These are phyloP conservation scores for Coriaria nepalensis DNA, from an alignment of 306 rosid species.

Conservation along the genomic window DNA sequence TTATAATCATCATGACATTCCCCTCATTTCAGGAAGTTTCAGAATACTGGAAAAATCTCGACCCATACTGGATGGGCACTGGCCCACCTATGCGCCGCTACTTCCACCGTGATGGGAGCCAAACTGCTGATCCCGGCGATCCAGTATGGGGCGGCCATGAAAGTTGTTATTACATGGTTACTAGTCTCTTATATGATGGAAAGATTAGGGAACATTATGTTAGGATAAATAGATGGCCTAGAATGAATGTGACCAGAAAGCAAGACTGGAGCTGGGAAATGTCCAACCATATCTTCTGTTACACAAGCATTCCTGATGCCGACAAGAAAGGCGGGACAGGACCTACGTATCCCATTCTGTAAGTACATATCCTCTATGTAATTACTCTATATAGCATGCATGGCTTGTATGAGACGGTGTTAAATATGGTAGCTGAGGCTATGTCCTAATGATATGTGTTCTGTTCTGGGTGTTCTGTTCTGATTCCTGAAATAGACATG, in stretches of 20 bases:
- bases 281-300: slow-evolving; percentile 29
- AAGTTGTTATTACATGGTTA: slow-evolving; percentile 23
- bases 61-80: slow-evolving; percentile 33
- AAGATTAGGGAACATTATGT: slow-evolving; percentile 39
- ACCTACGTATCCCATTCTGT: slow-evolving; percentile 15
- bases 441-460: no score
- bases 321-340: slow-evolving; percentile 33
- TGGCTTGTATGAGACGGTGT: no score
- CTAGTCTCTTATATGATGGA: slow-evolving; percentile 21
- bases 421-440: no score
- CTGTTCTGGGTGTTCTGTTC: no score
- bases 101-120: slow-evolving; percentile 36
- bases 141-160: slow-evolving; percentile 36
- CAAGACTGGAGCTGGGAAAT: slow-evolving; percentile 43
- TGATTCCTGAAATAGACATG: no score
- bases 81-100: slow-evolving; percentile 23
- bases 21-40: slow-evolving; percentile 31
- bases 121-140: slow-evolving; percentile 31
- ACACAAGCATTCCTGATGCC: slow-evolving; percentile 36
- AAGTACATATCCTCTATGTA: no score
- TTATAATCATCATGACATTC: not conserved
- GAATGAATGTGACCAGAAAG: slow-evolving; percentile 25
- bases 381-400: no score
- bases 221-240: slow-evolving; percentile 40
- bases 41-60: slow-evolving; percentile 30